These are phyloP conservation scores for Hanseniaspora mollemarum DNA, from an alignment of 805 yeast genomes.

Conservation along the genomic window DNA sequence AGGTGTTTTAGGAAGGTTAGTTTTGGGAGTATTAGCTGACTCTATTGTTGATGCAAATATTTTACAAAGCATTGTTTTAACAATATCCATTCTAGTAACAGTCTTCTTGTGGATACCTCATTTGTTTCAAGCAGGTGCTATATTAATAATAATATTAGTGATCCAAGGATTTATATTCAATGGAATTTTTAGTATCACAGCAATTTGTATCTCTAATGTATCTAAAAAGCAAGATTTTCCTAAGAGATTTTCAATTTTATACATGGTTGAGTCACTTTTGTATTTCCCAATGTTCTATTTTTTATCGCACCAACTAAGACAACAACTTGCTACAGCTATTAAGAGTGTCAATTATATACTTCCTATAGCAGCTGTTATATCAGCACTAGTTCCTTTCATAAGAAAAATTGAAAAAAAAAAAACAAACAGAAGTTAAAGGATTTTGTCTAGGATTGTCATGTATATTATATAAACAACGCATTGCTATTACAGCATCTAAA, in stretches of 20 bases:
- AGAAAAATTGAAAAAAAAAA: neutral
- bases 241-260: constrained; percentile 45
- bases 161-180: constrained; percentile 48
- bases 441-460: constrained; percentile 22
- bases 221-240: constrained; percentile 47
- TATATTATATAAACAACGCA: neutral
- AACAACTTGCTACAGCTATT: neutral
- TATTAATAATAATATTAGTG: constrained; percentile 35
- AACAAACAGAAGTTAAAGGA: constrained; percentile 20
- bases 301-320: constrained; percentile 39
- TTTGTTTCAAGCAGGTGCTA: constrained; percentile 30
- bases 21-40: constrained; percentile 39
- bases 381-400: constrained; percentile 28
- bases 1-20: constrained; percentile 37
- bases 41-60: constrained; percentile 42
- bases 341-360: constrained; percentile 29
- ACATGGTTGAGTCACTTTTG: constrained; percentile 45
- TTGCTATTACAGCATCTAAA: too few relatives aligned
- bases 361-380: constrained; percentile 34
- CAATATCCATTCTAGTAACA: constrained; percentile 30
- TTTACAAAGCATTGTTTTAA: constrained; percentile 34
- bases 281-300: constrained; percentile 39
- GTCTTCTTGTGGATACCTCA: constrained; percentile 36
- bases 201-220: constrained; percentile 49
- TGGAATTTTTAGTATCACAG: constrained; percentile 45